These are phyloP conservation scores for Solanum paucissectum DNA, from an alignment of 257 asterid species.

Conservation along the genomic window DNA sequence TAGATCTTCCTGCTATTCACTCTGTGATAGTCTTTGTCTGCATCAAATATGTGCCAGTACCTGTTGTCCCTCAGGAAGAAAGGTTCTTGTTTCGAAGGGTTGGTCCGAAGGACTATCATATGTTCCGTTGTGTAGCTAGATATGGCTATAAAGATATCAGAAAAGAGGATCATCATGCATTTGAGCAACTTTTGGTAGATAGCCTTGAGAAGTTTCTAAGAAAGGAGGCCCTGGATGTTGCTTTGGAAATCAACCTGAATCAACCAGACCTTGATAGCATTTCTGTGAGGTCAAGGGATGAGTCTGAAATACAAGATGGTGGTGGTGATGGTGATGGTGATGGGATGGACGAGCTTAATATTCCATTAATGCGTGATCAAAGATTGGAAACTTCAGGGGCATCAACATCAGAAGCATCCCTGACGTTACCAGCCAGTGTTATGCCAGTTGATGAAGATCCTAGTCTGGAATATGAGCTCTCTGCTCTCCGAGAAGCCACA, in stretches of 20 bases:
- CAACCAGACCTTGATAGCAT: constrained; percentile 37
- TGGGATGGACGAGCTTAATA: constrained; percentile 29
- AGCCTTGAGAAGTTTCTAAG: constrained; percentile 72
- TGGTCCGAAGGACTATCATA: constrained; percentile 86
- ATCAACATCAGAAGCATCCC: constrained; percentile 27
- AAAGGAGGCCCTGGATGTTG: constrained; percentile 75
- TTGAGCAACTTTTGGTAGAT: constrained; percentile 75
- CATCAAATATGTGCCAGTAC: constrained; percentile 83
- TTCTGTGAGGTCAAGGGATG: constrained; percentile 36
- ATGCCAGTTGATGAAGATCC: constrained; percentile 59
- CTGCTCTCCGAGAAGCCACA: constrained; percentile 64
- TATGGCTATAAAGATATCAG: constrained; percentile 89
- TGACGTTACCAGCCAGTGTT: constrained; percentile 28
- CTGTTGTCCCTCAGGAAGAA: constrained; percentile 87
- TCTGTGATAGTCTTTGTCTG: constrained; percentile 76
- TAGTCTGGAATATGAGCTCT: constrained; percentile 68
- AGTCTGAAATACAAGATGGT: constrained; percentile 14
- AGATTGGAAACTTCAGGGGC: constrained; percentile 7
- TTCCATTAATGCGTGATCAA: constrained; percentile 47
- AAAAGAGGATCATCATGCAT: constrained; percentile 79
- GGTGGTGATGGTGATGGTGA: constrained; percentile 28
- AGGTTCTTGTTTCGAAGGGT: constrained; percentile 76
- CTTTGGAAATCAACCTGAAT: constrained; percentile 32
- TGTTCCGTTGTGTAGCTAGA: constrained; percentile 89
- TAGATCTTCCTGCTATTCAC: constrained; percentile 89